Evolutionary conservation across 2,329 filamentous ascomycete species (phyloP), one percentile per base, ranked within the genome.

Genomic region (Helotiales sp.): DNA sequence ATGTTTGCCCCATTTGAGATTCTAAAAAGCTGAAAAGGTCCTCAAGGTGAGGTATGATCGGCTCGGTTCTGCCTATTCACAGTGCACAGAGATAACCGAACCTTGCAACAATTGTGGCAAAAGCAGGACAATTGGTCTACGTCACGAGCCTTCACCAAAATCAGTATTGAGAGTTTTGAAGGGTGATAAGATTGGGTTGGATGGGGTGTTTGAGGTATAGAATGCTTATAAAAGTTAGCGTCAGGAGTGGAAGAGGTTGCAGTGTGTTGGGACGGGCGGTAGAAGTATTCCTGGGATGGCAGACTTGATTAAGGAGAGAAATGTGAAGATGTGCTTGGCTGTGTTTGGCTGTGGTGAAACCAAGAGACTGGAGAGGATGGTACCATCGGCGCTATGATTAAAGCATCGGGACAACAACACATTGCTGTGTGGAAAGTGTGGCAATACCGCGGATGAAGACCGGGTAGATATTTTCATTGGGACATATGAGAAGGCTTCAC

Each of bases 401-500:
- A n/a, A n/a, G n/a, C n/a, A n/a, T n/a, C n/a, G n/a, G n/a, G n/a
- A n/a, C n/a, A n/a, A n/a, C n/a, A n/a, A n/a, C n/a, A n/a, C n/a
- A n/a, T n/a, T n/a, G n/a, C n/a, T n/a, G n/a, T n/a, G n/a, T 42
- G 24, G 33, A 50, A 30, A 34, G 8, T 24, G 8, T 50, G 53
- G 31, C n/a, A 46, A 30, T 38, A 25, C 25, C 9, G 10, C 30
- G 19, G 49, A 12, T 9, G 52, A 42, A 13, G 52, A 54, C 48
- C 52, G 27, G 9, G n/a, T 54, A 40, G 40, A 54, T 30, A 34
- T 48, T 54, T 54, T 13, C 40, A 49, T n/a, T 54, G 52, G 52
- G 44, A 48, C 25, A 33, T 48, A 25, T 48, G 42, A 42, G 52
- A 49, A 15, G 40, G 22, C 12, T 44, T 44, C 5, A 25, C 40